Evolutionary conservation across 2,329 filamentous ascomycete species (phyloP), one percentile per base, ranked within the genome.

Genomic region (Knoxdaviesia capensis): DNA sequence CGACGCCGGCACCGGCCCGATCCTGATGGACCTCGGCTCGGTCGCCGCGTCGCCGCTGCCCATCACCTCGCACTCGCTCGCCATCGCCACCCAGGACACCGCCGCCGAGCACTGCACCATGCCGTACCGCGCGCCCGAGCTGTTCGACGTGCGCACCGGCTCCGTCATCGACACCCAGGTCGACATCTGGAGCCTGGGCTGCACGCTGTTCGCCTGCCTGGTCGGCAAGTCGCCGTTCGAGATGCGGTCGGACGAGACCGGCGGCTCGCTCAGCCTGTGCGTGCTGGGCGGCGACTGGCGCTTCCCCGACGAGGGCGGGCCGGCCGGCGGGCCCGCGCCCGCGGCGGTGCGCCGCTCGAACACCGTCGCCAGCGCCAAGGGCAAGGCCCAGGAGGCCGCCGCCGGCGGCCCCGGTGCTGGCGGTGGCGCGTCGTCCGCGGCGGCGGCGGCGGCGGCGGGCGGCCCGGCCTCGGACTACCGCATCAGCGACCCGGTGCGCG

Each of bases 201-300:
- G 90, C 65, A 96, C 90, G n/a, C 68, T 98, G 38, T 98, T 93
- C 60, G 90, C 90, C 34, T 96, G 90, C 54, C 70, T 98, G 7
- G 85, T 96, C 31, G 90, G 90, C 49, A 96, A 98, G 60, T 92
- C 83, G 9, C 90, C 90, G 2, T 98, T 98, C 53, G 90, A 98
- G 65, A 83, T 87, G 56, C 79, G 90, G 46, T 88, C 80, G 49
- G 90, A 98, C 58, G 88, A 98, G 64, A 96, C 90, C 0, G 90
- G 90, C 48, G 90, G 90, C 38, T 90, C 81, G 49, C 64, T 98
- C 48, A 92, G 82, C 50, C 81, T 96, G 50, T 96, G 88, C 56
- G 83, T 96, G 11, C 64, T 94, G 10, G 83, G 86, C 46, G 90
- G 88, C 35, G 88, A 96, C 60, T 98, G 90, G 88, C 71, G 86